phyloP scores from a whole-genome alignment of 208 protist species.

The Trypanosoma platydactyli region DNA sequence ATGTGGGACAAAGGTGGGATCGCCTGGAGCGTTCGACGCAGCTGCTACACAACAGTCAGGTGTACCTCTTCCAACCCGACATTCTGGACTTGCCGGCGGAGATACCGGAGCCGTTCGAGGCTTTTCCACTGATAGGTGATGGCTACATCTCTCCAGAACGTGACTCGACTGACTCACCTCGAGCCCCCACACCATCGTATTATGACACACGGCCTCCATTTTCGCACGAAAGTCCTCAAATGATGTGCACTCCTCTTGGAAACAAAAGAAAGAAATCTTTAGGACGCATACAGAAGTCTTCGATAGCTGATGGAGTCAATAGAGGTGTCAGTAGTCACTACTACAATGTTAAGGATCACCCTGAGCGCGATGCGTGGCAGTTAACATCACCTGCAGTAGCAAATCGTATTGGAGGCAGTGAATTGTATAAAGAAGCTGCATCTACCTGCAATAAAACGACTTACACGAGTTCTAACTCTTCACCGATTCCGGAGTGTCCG shows the following conservation, averaged over 20 bases:
- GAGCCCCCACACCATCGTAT: not conserved
- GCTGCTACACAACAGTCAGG: slow-evolving; percentile 54
- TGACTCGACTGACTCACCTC: slow-evolving; percentile 6
- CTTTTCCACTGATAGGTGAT: slow-evolving; percentile 13
- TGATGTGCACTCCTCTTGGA: not conserved
- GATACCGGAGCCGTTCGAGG: slow-evolving; percentile 50
- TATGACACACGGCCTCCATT: slow-evolving; percentile 7
- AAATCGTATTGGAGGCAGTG: not conserved
- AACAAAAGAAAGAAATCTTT: not conserved
- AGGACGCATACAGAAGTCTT: not conserved
- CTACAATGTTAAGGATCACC: slow-evolving; percentile 1
- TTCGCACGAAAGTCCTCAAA: slow-evolving; percentile 10
- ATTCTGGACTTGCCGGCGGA: slow-evolving; percentile 37
- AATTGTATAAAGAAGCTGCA: not conserved
- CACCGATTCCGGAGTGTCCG: not conserved
- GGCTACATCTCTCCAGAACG: slow-evolving; percentile 7
- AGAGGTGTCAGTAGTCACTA: not conserved
- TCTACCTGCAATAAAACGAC: too few relatives aligned
- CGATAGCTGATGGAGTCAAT: not conserved
- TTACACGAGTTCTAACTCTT: not conserved
- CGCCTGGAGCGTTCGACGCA: slow-evolving; percentile 46
- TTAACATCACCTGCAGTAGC: not conserved
- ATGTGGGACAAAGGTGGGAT: slow-evolving; percentile 49
- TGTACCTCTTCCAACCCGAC: slow-evolving; percentile 73
- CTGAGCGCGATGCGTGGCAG: not conserved